Base-by-base conservation (phyloP, 1,284 basidiomycete species). In the Gastroboletus turbinatus region DNA sequence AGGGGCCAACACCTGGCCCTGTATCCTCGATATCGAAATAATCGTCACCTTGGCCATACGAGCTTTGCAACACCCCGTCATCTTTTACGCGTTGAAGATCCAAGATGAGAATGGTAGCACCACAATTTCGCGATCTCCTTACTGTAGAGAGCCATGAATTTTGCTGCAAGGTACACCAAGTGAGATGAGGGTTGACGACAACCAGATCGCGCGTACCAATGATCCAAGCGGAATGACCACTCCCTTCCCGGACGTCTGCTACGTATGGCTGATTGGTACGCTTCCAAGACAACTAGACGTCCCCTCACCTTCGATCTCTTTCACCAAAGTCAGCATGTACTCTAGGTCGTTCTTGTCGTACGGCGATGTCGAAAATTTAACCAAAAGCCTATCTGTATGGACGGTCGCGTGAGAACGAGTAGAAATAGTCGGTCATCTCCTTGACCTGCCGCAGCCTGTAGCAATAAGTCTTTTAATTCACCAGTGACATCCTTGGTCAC, bases 281-380 rank as follows among this genome's bases (percentile, higher is more conserved):
- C 30, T 10, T 40, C 19, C 11, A 35, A 29, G 16, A 44, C 11
- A 33, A 53, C 23, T 0, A 17, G 11, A 46, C 6, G 10, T 33
- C 14, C 11, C 7, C 42, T 30, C 19, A 67, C 69, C 53, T 50
- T 63, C 60, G 5, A 69, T 58, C n/a, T 71, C 68, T 32, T 67
- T 71, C 38, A 69, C 60, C 32, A 72, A 3, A 2, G 60, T 57
- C 14, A 73, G 19, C 67, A 69, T 73, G n/a, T 59, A 64, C 40
- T 45, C 59, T 11, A 69, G 36, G 27, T 59, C 59, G 5, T 58
- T 14, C 52, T 60, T 67, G 50, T 36, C 46, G 32, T 66, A 69
- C 8, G 69, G 70, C 17, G 67, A 69, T 4, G 67, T 69, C 48
- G 67, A 71, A 47, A 73, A 73, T 21, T 73, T 69, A 0, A 66